Evolutionary conservation across 805 yeast species (phyloP).

Genomic region (Cyberlindnera meyerae): DNA sequence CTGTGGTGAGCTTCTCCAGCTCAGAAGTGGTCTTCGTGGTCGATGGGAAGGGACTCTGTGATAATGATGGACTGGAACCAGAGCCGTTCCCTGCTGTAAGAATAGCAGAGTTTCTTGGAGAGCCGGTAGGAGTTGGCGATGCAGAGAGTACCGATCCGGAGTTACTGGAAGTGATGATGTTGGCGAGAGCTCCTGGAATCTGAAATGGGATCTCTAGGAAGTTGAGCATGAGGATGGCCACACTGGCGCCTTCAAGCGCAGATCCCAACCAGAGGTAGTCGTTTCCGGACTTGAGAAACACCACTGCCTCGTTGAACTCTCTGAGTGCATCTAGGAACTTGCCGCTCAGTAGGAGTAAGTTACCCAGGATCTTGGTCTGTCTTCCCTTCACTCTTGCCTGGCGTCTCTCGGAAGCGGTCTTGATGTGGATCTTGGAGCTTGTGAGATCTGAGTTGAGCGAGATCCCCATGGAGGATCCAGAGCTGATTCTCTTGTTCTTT

Average conservation of each 20-base stretch:
- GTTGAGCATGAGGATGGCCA: slow-evolving; percentile 57
- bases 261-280: slow-evolving; percentile 89
- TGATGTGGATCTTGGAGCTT: slow-evolving; percentile 31
- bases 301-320: slow-evolving; percentile 70
- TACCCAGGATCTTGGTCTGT: slow-evolving; percentile 68
- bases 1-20: slow-evolving; percentile 23
- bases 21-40: slow-evolving; percentile 12
- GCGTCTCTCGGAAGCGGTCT: slow-evolving; percentile 30
- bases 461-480: slow-evolving; percentile 22
- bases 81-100: not conserved
- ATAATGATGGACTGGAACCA: not conserved
- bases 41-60: not conserved
- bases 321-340: slow-evolving; percentile 64
- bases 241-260: slow-evolving; percentile 76
- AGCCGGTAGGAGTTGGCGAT: slow-evolving; percentile 31
- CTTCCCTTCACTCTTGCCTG: slow-evolving; percentile 60
- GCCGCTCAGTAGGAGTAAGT: slow-evolving; percentile 77
- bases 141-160: slow-evolving; percentile 8
- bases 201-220: slow-evolving; percentile 50
- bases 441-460: slow-evolving; percentile 26
- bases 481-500: slow-evolving; percentile 37
- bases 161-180: slow-evolving; percentile 30
- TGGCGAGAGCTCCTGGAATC: slow-evolving; percentile 28
- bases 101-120: slow-evolving; percentile 45
- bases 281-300: slow-evolving; percentile 50